Conservation (phyloP, 768 basidiomycete species). For the Mycena latifolia region DNA sequence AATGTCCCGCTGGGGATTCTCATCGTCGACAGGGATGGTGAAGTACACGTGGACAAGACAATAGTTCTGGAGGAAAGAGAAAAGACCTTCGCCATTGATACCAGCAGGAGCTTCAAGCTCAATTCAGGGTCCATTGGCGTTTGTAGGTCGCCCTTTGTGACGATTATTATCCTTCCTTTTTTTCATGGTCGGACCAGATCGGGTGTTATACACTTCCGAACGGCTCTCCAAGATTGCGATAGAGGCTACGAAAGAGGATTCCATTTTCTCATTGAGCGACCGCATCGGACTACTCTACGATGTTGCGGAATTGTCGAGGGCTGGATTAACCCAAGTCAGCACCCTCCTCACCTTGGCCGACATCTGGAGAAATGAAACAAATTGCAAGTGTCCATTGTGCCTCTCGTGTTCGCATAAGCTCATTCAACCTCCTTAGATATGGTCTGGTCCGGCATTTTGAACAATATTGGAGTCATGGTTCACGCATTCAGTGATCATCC, state of each 20-base stretch:
- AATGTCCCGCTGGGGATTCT: constrained; percentile 83
- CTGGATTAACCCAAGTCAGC: constrained; percentile 83
- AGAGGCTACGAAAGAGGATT: constrained; percentile 77
- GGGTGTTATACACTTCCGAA: constrained; percentile 88
- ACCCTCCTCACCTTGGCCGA: constrained; percentile 81
- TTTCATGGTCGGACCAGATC: constrained; percentile 64
- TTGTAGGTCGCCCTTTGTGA: constrained; percentile 69
- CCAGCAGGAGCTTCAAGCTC: constrained; percentile 85
- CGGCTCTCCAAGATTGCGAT: constrained; percentile 81
- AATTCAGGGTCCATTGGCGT: constrained; percentile 92
- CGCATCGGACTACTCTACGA: constrained; percentile 92
- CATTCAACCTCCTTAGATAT: constrained; percentile 62
- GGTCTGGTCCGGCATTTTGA: constrained; percentile 81
- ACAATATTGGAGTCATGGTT: constrained; percentile 65
- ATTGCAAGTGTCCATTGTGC: too few relatives aligned
- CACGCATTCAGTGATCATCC: constrained; percentile 88
- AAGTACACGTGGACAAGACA: constrained; percentile 68
- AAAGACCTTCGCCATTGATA: constrained; percentile 76
- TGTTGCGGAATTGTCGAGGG: constrained; percentile 81
- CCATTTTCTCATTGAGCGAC: constrained; percentile 84
- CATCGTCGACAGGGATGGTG: constrained; percentile 69
- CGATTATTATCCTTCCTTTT: too few relatives aligned
- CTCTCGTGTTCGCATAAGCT: too few relatives aligned
- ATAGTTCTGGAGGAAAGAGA: constrained; percentile 78
- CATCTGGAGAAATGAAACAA: constrained; percentile 77